Conservation (phyloP, 177 flowering plant genomes). For the Tripterygium wilfordii region DNA sequence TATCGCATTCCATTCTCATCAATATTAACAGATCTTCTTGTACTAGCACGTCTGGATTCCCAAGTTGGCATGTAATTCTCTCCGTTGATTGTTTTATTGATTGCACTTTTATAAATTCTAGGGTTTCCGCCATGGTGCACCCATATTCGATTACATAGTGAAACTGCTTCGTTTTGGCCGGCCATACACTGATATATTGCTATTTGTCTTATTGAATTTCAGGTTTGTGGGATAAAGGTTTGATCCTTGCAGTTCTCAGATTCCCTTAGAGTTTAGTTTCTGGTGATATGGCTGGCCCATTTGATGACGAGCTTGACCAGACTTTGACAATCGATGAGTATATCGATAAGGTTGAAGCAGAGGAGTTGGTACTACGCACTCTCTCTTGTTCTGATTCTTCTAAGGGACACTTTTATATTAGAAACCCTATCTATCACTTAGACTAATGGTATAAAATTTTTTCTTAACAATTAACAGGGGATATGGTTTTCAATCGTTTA, state of each 20-base stretch:
- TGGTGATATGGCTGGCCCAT: constrained; percentile 49
- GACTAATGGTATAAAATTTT: too few relatives aligned
- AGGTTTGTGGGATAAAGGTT: constrained; percentile 1
- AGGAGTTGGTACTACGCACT: constrained; percentile 57
- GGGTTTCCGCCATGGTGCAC: constrained; percentile 5
- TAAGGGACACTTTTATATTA: too few relatives aligned
- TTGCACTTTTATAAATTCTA: too few relatives aligned
- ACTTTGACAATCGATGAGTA: constrained; percentile 75
- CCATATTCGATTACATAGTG: neutral
- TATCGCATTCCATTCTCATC: too few relatives aligned
- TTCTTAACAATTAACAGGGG: neutral
- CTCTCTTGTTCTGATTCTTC: neutral
- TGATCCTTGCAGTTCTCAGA: neutral
- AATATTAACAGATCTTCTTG: too few relatives aligned
- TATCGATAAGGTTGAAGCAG: constrained; percentile 64
- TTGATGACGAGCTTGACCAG: constrained; percentile 66
- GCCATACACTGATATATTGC: neutral
- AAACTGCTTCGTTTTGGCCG: neutral
- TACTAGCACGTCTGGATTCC: too few relatives aligned
- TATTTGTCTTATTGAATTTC: neutral
- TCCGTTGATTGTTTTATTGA: too few relatives aligned
- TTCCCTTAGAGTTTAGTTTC: neutral
- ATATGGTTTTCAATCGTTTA: neutral
- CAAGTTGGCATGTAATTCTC: too few relatives aligned
- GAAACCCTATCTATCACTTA: too few relatives aligned